Percentiles rank a stretch among this genome's conserved stretches.
Evolutionary conservation across 352 stramenopile genomes (phyloP).

Genomic region (Pythium insidiosum): DNA sequence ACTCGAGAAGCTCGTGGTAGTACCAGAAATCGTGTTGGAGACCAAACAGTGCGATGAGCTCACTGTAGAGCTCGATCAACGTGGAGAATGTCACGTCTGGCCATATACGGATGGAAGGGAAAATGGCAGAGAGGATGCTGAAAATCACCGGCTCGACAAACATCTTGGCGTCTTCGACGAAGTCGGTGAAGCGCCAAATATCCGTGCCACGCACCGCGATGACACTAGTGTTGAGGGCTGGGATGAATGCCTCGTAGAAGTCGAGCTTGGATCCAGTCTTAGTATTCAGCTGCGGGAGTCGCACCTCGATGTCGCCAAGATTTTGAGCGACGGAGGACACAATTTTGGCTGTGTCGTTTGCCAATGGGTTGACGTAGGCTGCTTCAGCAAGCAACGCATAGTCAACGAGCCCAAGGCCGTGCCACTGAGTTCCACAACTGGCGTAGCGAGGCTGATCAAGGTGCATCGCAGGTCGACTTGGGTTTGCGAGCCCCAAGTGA

Average conservation of each 20-base stretch:
- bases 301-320: slow-evolving; percentile 39
- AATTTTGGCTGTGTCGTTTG: slow-evolving; percentile 59
- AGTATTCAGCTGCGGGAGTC: slow-evolving; percentile 63
- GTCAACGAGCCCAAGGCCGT: slow-evolving; percentile 71
- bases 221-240: slow-evolving; percentile 73
- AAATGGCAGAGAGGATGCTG: slow-evolving; percentile 80
- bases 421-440: slow-evolving; percentile 70
- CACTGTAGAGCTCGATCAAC: slow-evolving; percentile 80
- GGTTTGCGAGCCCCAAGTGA: slow-evolving; percentile 56
- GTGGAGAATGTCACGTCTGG: slow-evolving; percentile 84
- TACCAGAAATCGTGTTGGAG: slow-evolving; percentile 85
- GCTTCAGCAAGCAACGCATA: slow-evolving; percentile 80
- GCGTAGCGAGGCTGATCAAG: slow-evolving; percentile 53
- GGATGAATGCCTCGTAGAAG: slow-evolving; percentile 78
- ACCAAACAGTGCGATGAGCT: slow-evolving; percentile 83
- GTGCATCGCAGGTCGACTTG: slow-evolving; percentile 20
- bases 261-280: slow-evolving; percentile 80
- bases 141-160: slow-evolving; percentile 88
- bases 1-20: slow-evolving; percentile 81
- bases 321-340: slow-evolving; percentile 62
- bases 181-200: slow-evolving; percentile 86
- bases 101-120: slow-evolving; percentile 90
- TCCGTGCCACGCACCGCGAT: slow-evolving; percentile 86
- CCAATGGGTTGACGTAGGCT: slow-evolving; percentile 84
- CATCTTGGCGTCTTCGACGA: slow-evolving; percentile 90